Conservation (phyloP, 2,329 filamentous ascomycete genomes). For the Dryadomyces quercus-mongolicae region DNA sequence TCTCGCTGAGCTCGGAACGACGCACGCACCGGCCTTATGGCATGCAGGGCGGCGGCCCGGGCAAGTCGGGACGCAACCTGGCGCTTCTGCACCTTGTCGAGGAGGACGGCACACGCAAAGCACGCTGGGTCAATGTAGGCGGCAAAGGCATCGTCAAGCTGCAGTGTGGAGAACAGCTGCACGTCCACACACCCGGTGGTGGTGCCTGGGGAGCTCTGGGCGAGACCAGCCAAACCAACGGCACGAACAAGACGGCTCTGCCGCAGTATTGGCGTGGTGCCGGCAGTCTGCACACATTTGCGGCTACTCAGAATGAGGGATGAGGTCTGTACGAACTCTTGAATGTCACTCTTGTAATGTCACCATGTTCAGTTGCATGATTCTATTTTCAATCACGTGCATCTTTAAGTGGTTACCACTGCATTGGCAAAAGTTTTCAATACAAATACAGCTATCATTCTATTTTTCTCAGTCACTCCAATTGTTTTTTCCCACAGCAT, state of each 20-base stretch:
- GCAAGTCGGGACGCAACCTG: not conserved
- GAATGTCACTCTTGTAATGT: too few species aligned
- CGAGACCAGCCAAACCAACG: not conserved
- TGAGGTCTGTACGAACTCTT: too few species aligned
- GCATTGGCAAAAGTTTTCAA: too few species aligned
- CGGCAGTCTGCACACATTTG: not conserved
- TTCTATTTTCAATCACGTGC: too few species aligned
- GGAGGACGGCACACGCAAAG: not conserved
- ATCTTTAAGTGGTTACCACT: too few species aligned
- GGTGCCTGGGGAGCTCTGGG: not conserved
- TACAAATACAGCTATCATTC: too few species aligned
- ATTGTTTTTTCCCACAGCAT: too few species aligned
- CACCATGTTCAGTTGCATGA: too few species aligned
- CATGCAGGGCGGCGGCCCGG: not conserved
- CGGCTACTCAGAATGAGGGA: too few species aligned
- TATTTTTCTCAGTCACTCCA: too few species aligned
- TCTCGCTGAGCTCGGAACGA: slow-evolving; percentile 22
- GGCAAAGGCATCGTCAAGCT: not conserved
- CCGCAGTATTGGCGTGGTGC: not conserved
- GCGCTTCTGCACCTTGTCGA: not conserved
- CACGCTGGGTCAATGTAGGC: not conserved
- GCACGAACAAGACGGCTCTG: not conserved
- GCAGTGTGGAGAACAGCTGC: not conserved
- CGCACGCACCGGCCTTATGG: slow-evolving; percentile 11
- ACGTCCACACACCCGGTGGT: not conserved